A percentile compares a stretch with the other conserved stretches of the same genome.
Evolutionary conservation across 2,329 filamentous ascomycete genomes (phyloP).

Genomic region (Fusarium musae): DNA sequence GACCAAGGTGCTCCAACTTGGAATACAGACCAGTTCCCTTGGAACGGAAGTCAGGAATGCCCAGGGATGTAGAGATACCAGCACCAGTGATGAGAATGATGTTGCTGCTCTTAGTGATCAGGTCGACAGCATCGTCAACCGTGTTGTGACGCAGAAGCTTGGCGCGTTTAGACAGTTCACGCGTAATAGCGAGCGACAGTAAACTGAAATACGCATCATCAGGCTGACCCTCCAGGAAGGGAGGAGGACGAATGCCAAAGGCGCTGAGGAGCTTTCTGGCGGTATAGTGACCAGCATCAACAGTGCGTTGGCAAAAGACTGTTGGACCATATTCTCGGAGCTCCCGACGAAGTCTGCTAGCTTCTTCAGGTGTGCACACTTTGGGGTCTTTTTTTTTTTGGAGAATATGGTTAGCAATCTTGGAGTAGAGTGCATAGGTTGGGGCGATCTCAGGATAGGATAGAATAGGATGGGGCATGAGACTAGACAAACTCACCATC

Average conservation of each 20-base stretch:
- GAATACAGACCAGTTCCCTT: conserved; percentile 93
- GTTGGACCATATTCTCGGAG: conserved; percentile 81
- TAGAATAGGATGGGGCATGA: not conserved
- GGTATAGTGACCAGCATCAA: conserved; percentile 75
- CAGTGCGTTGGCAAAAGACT: conserved; percentile 78
- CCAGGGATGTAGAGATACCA: conserved; percentile 94
- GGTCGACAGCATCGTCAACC: conserved; percentile 83
- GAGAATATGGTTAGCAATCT: conserved; percentile 12
- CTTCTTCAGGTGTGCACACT: conserved; percentile 75
- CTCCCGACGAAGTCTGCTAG: conserved; percentile 73
- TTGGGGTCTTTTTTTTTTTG: conserved; percentile 49
- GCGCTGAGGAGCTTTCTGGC: conserved; percentile 88
- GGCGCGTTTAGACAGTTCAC: conserved; percentile 83
- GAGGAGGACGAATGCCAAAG: conserved; percentile 80
- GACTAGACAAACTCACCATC: conserved; percentile 56
- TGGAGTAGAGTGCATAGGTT: not conserved
- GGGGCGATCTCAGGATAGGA: not conserved
- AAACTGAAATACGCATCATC: conserved; percentile 81
- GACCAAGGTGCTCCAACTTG: conserved; percentile 80
- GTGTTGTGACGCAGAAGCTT: conserved; percentile 86
- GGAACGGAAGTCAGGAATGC: conserved; percentile 96
- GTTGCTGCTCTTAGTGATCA: conserved; percentile 80
- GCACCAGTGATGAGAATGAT: conserved; percentile 95
- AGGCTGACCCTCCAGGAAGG: conserved; percentile 72
- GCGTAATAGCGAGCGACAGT: conserved; percentile 79